Conservation (phyloP, 176 grass and related monocot species). For the Panicum miliaceum region DNA sequence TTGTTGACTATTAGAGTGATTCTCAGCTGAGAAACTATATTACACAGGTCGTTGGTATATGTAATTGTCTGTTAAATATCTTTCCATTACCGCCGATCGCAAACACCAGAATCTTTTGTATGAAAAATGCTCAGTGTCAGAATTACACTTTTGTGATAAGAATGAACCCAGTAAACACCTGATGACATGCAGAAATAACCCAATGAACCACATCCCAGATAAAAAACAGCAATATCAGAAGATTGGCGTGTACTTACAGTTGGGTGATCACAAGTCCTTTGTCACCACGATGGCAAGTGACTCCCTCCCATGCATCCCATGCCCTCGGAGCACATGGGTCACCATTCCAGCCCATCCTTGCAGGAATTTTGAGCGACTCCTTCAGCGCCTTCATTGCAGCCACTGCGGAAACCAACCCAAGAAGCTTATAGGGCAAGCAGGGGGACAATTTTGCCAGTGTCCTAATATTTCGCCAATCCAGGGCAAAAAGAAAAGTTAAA, state of each 20-base stretch:
- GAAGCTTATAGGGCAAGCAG: constrained; percentile 9
- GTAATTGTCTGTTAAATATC: neutral
- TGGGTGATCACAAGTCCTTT: constrained; percentile 91
- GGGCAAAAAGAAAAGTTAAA: neutral
- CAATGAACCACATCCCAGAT: neutral
- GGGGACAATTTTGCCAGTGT: neutral
- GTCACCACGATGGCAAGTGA: constrained; percentile 71
- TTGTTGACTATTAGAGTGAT: neutral
- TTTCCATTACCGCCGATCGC: neutral
- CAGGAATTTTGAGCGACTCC: constrained; percentile 86
- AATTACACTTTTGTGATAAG: neutral
- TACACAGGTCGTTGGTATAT: neutral
- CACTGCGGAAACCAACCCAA: constrained; percentile 50
- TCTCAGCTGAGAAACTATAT: neutral
- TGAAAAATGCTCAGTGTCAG: neutral
- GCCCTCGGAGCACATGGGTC: constrained; percentile 83
- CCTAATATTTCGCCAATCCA: neutral
- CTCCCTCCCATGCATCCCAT: constrained; percentile 99
- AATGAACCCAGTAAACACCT: neutral
- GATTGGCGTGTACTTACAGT: constrained; percentile 54
- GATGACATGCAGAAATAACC: neutral
- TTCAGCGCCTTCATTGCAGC: constrained; percentile 85
- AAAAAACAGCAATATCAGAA: neutral
- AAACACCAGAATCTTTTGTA: neutral
- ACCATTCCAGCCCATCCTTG: constrained; percentile 98